A percentile compares a stretch with the other conserved stretches of the same genome.
Evolutionary conservation across 148 eudicot genomes (phyloP).

Genomic region (Camellia japonica): DNA sequence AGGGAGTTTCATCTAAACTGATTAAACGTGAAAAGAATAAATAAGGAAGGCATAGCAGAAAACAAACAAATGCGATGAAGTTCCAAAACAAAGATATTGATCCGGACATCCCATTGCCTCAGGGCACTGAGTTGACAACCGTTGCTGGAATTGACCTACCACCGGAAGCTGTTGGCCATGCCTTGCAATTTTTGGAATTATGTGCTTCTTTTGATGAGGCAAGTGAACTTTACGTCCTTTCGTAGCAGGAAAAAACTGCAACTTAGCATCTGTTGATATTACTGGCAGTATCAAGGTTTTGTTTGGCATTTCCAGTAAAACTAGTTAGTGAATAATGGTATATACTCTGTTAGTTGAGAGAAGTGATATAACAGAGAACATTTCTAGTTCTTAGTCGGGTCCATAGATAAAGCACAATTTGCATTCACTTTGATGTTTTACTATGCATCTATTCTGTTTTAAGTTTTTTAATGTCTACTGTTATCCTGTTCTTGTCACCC

Average conservation of each 20-base stretch:
- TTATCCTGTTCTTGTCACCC: background rate
- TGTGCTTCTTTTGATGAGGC: conserved; percentile 86
- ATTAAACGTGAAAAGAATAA: conserved; percentile 3
- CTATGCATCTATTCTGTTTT: background rate
- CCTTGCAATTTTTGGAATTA: conserved; percentile 77
- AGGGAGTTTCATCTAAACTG: conserved; percentile 9
- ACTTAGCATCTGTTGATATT: background rate
- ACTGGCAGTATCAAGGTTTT: too few species aligned
- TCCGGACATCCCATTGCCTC: conserved; percentile 49
- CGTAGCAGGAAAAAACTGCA: background rate
- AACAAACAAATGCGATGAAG: conserved; percentile 12
- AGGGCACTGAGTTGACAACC: conserved; percentile 55
- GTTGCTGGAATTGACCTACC: conserved; percentile 57
- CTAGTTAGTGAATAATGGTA: too few species aligned
- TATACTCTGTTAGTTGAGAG: too few species aligned
- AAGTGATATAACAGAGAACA: background rate
- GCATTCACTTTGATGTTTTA: background rate
- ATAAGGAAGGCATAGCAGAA: conserved; percentile 3
- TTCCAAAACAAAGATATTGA: conserved; percentile 10
- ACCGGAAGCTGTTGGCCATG: conserved; percentile 72
- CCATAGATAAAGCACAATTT: background rate
- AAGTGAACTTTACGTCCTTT: conserved; percentile 14
- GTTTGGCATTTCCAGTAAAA: too few species aligned
- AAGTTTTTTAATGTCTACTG: background rate
- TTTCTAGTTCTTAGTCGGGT: background rate